phyloP scores from a whole-genome alignment of 2,329 filamentous ascomycete species.

The Trichoderma sp. region DNA sequence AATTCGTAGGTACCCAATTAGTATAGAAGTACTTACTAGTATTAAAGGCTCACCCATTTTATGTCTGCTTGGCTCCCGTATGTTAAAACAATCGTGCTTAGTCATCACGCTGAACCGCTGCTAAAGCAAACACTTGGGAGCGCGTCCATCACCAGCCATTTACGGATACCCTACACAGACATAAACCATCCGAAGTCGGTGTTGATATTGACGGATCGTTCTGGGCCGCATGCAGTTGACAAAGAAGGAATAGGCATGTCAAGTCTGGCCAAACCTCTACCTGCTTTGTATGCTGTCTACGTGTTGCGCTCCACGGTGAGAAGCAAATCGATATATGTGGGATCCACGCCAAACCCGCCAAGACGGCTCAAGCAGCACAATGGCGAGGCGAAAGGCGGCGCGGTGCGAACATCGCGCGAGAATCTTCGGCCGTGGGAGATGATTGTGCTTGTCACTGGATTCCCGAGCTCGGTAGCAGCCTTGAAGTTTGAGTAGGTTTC shows the following conservation, averaged over 20 bases:
- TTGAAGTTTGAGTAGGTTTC: slow-evolving; percentile 85
- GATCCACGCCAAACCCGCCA: slow-evolving; percentile 86
- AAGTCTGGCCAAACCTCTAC: slow-evolving; percentile 63
- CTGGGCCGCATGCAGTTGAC: neutral
- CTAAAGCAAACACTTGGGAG: neutral
- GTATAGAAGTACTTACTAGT: no score
- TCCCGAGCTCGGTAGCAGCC: slow-evolving; percentile 83
- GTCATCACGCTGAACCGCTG: neutral
- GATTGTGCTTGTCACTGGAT: slow-evolving; percentile 82
- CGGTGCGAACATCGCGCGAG: slow-evolving; percentile 70
- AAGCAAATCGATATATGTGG: slow-evolving; percentile 78
- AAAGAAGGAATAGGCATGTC: slow-evolving; percentile 42
- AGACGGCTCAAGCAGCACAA: slow-evolving; percentile 91
- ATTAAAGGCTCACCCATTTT: no score
- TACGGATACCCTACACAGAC: neutral
- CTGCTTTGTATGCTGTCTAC: slow-evolving; percentile 92
- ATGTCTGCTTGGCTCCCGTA: no score
- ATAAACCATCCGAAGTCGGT: neutral
- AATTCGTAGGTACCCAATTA: no score
- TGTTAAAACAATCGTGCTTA: neutral
- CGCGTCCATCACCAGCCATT: neutral
- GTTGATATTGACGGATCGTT: neutral
- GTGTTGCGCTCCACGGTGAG: slow-evolving; percentile 81
- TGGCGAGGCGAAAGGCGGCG: slow-evolving; percentile 79
- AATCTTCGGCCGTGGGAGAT: slow-evolving; percentile 87